A percentile compares a stretch with the other conserved stretches of the same genome.
phyloP scores from a whole-genome alignment of 1,139 yeast genomes.

The Williopsis jadinii region DNA sequence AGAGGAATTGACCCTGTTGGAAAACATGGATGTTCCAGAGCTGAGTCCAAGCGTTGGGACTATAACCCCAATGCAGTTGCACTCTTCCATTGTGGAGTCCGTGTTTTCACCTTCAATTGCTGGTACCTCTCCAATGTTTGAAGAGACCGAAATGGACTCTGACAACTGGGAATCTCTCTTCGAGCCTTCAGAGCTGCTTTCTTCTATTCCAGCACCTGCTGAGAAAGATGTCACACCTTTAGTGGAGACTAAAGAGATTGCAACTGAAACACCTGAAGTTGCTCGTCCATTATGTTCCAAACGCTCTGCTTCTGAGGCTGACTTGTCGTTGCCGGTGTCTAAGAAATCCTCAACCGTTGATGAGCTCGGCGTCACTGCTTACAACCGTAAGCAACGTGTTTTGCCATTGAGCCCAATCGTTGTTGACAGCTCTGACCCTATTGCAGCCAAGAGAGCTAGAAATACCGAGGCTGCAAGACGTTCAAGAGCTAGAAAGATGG shows the following conservation, averaged over 20 bases:
- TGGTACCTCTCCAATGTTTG: constrained; percentile 61
- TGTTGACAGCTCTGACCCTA: constrained; percentile 52
- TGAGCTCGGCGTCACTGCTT: constrained; percentile 41
- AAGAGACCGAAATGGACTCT: constrained; percentile 38
- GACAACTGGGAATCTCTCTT: constrained; percentile 64
- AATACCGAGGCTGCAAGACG: constrained; percentile 97
- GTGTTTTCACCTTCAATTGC: constrained; percentile 42
- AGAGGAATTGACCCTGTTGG: constrained; percentile 14
- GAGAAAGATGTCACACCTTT: not conserved
- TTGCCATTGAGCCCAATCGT: constrained; percentile 57
- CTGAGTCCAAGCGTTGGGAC: constrained; percentile 18
- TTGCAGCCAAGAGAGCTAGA: constrained; percentile 79
- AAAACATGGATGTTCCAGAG: constrained; percentile 18
- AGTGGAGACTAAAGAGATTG: constrained; percentile 3
- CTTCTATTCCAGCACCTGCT: constrained; percentile 16
- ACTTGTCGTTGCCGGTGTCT: constrained; percentile 4
- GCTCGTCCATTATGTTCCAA: constrained; percentile 7
- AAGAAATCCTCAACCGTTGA: constrained; percentile 23
- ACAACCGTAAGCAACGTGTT: constrained; percentile 56
- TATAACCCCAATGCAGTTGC: constrained; percentile 43
- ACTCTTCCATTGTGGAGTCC: constrained; percentile 54
- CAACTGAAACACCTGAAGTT: constrained; percentile 2
- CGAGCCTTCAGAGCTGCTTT: constrained; percentile 23
- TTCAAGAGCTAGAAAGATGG: constrained; percentile 89
- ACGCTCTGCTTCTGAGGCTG: constrained; percentile 21